Percentiles rank a stretch among this genome's conserved stretches.
phyloP scores from a whole-genome alignment of 2,329 filamentous ascomycete genomes.

The Talaromyces sp. region DNA sequence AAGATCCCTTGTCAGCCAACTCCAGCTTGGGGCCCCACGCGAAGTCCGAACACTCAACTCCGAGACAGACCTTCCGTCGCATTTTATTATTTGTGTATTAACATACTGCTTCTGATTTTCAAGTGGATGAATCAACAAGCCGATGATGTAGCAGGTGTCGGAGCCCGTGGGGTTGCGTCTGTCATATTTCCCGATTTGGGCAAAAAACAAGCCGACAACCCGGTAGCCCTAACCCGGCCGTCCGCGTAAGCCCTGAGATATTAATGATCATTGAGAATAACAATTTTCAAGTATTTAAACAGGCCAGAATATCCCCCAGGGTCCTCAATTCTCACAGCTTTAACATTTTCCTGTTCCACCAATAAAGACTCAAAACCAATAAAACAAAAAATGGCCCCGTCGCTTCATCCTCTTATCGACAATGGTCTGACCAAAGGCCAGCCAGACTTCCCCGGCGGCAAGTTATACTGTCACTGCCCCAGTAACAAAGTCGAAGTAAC shows the following conservation, averaged over 20 bases:
- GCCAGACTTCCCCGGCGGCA: constrained; percentile 54
- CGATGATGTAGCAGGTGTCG: not conserved
- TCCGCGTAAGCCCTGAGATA: not conserved
- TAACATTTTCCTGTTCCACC: not conserved
- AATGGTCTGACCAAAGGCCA: constrained; percentile 56
- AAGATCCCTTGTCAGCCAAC: not conserved
- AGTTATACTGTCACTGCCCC: constrained; percentile 57
- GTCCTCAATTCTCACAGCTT: not conserved
- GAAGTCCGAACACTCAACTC: not conserved
- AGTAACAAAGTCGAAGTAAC: constrained; percentile 54
- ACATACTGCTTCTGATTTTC: not conserved
- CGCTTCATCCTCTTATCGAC: constrained; percentile 60
- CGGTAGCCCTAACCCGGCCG: not conserved
- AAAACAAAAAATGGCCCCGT: constrained; percentile 20
- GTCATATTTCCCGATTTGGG: not conserved
- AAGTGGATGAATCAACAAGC: not conserved
- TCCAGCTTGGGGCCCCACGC: not conserved
- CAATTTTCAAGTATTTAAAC: not conserved
- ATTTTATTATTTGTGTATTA: not conserved
- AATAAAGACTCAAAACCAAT: not conserved
- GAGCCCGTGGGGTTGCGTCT: not conserved
- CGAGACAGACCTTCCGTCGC: not conserved
- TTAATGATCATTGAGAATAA: not conserved
- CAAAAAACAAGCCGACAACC: not conserved
- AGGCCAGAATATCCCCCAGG: not conserved